These are phyloP conservation scores for Adenanthera pavonina DNA, from an alignment of 306 rosid genomes.

Conservation along the genomic window DNA sequence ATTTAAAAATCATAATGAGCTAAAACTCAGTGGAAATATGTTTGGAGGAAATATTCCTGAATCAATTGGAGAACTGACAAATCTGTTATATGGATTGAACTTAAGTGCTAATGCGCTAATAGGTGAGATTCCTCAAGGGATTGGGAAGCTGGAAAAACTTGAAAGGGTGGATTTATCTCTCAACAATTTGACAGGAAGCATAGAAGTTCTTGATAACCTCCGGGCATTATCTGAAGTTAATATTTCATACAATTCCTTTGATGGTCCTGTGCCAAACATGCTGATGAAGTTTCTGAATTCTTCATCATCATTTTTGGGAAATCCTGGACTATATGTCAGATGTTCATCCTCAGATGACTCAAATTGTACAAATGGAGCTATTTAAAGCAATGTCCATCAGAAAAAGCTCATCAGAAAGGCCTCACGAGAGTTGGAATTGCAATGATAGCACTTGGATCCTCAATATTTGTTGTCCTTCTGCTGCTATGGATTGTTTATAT, in stretches of 20 bases:
- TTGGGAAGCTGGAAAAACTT: constrained; percentile 47
- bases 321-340: constrained; percentile 64
- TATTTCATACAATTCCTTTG: constrained; percentile 71
- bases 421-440: constrained; percentile 47
- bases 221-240: constrained; percentile 53
- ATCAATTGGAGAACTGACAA: constrained; percentile 62
- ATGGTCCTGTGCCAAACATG: constrained; percentile 60
- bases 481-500: constrained; percentile 48
- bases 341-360: constrained; percentile 46
- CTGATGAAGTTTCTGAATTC: constrained; percentile 49
- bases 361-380: constrained; percentile 43
- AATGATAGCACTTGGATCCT: constrained; percentile 65
- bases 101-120: constrained; percentile 72
- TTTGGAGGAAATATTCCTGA: constrained; percentile 72
- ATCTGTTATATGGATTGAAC: constrained; percentile 59
- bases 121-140: constrained; percentile 66
- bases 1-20: constrained; percentile 53
- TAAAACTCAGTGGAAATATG: constrained; percentile 79
- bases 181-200: constrained; percentile 77
- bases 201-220: constrained; percentile 51
- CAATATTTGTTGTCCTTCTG: constrained; percentile 43
- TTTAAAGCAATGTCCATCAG: constrained; percentile 51
- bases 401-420: constrained; percentile 43
- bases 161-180: constrained; percentile 61
- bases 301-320: constrained; percentile 59